Evolutionary conservation across 768 basidiomycete genomes (phyloP).

Genomic region (Termitomyces sp.): DNA sequence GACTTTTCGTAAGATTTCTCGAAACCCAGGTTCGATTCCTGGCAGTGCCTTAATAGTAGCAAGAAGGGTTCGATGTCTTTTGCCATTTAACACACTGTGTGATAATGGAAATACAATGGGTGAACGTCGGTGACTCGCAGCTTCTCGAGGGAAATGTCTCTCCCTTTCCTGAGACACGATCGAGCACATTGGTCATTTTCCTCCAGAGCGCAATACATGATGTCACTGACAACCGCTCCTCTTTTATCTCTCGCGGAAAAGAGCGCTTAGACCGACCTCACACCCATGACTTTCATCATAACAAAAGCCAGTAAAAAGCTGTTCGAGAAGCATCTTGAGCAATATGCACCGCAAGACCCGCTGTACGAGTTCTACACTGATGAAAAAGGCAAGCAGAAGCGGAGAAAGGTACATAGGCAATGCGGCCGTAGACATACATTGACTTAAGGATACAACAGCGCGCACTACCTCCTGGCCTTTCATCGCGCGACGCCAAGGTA

Average conservation of each 20-base stretch:
- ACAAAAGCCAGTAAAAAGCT: constrained; percentile 52
- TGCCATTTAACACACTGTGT: too few relatives aligned
- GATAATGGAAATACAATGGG: too few relatives aligned
- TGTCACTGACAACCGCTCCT: background rate
- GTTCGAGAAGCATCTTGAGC: constrained; percentile 59
- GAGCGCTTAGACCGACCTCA: too few relatives aligned
- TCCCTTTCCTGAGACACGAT: too few relatives aligned
- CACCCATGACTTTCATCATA: constrained; percentile 25
- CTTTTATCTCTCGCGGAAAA: background rate
- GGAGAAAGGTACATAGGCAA: constrained; percentile 44
- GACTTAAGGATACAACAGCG: constrained; percentile 34
- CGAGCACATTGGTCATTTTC: too few relatives aligned
- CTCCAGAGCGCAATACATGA: background rate
- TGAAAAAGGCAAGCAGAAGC: constrained; percentile 48
- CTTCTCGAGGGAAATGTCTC: too few relatives aligned
- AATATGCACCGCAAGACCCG: constrained; percentile 70
- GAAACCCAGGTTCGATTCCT: constrained; percentile 7
- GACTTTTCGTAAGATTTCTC: background rate
- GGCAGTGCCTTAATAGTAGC: constrained; percentile 4
- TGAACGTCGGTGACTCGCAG: too few relatives aligned
- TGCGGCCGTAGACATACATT: background rate
- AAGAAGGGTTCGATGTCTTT: background rate
- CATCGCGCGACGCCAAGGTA: constrained; percentile 69
- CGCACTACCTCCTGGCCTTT: constrained; percentile 69
- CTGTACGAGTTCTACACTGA: constrained; percentile 64